Evolutionary conservation across 2,329 filamentous ascomycete species (phyloP).

Genomic region (Fusarium pseudonygamai): DNA sequence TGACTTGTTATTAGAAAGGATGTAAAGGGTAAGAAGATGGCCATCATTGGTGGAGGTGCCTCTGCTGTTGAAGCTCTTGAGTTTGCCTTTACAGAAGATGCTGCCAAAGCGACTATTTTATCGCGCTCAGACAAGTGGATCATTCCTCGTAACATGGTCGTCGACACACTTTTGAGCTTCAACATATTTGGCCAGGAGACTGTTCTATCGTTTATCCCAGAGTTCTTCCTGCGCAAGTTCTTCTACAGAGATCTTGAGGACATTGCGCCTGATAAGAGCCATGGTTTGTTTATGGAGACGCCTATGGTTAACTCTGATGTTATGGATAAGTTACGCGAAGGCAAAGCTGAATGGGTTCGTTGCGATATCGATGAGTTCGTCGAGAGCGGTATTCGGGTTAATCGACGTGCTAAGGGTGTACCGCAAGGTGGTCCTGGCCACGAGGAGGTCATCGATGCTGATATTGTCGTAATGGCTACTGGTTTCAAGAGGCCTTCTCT

Average conservation of each 20-base stretch:
- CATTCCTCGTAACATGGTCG: slow-evolving; percentile 79
- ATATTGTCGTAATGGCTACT: slow-evolving; percentile 85
- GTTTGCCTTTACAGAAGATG: slow-evolving; percentile 74
- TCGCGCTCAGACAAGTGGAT: slow-evolving; percentile 88
- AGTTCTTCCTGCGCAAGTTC: slow-evolving; percentile 76
- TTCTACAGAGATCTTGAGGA: slow-evolving; percentile 86
- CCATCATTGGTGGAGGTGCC: slow-evolving; percentile 81
- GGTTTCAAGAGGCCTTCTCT: slow-evolving; percentile 80
- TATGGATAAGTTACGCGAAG: slow-evolving; percentile 76
- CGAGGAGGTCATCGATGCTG: slow-evolving; percentile 72
- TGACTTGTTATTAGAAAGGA: slow-evolving; percentile 61
- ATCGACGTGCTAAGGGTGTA: slow-evolving; percentile 75
- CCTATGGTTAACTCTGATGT: slow-evolving; percentile 89
- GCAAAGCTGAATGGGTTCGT: slow-evolving; percentile 80
- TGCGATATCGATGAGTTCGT: slow-evolving; percentile 78
- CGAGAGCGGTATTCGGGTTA: slow-evolving; percentile 73
- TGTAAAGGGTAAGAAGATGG: slow-evolving; percentile 77
- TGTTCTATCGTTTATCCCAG: slow-evolving; percentile 78
- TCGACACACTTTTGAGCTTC: slow-evolving; percentile 77
- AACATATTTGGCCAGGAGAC: slow-evolving; percentile 86
- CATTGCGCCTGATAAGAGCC: slow-evolving; percentile 75
- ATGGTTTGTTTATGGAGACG: slow-evolving; percentile 76
- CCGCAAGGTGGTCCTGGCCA: slow-evolving; percentile 79
- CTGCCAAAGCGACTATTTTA: slow-evolving; percentile 75
- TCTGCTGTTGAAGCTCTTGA: slow-evolving; percentile 85